These are phyloP conservation scores for Cymbidium sinense DNA, from an alignment of 106 monocot genomes.

Conservation along the genomic window DNA sequence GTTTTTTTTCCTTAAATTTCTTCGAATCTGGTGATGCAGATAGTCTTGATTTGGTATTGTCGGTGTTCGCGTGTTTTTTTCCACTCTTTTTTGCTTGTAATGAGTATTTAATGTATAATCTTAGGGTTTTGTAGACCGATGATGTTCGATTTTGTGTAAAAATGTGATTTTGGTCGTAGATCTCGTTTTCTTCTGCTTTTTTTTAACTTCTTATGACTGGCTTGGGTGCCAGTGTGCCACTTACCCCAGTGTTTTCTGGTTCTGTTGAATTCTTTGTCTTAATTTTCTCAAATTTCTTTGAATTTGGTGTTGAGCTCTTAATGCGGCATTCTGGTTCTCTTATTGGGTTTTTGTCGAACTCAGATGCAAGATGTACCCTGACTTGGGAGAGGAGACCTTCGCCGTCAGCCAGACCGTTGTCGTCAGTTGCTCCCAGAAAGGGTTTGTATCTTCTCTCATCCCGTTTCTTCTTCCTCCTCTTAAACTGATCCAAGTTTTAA, in stretches of 20 bases:
- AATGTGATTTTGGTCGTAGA: not conserved
- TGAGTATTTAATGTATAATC: not conserved
- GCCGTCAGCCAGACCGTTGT: conserved; percentile 21
- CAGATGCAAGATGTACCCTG: conserved; percentile 58
- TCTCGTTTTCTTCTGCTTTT: not conserved
- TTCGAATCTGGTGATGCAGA: not conserved
- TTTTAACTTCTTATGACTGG: too few species aligned
- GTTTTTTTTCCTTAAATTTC: not conserved
- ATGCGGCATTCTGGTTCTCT: not conserved
- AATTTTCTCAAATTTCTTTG: not conserved
- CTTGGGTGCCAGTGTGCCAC: too few species aligned
- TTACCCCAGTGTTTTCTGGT: not conserved
- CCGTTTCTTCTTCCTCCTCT: not conserved
- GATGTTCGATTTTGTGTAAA: not conserved
- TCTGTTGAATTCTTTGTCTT: not conserved
- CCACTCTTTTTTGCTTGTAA: not conserved
- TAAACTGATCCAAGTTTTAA: not conserved
- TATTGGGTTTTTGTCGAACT: not conserved
- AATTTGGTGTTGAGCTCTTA: not conserved
- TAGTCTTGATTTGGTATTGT: not conserved
- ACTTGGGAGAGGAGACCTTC: conserved; percentile 15
- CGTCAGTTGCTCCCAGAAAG: conserved; percentile 56
- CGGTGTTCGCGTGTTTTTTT: not conserved
- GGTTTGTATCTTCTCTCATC: conserved; percentile 21
- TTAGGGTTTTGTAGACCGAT: not conserved